A percentile compares a stretch with the other conserved stretches of the same genome.
Conservation (phyloP, 225 moss, liverwort and hornwort species). For the Polytrichum formosum region DNA sequence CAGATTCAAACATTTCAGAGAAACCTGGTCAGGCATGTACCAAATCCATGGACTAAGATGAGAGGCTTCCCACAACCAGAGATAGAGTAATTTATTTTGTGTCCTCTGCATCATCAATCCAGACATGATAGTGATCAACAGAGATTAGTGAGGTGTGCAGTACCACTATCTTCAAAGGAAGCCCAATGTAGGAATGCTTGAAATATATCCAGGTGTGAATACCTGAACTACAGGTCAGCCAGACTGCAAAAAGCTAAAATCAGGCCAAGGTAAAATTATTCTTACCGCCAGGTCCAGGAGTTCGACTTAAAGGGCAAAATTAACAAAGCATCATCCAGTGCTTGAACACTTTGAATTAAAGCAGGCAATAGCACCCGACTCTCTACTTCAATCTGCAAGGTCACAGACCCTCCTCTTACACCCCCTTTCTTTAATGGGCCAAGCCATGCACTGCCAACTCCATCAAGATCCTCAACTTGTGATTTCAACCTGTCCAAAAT, state of each 20-base stretch:
- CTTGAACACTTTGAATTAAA: conserved; percentile 70
- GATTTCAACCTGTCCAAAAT: conserved; percentile 49
- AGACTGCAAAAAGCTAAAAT: background rate
- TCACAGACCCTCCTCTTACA: conserved; percentile 79
- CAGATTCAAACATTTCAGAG: background rate
- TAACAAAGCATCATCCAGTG: conserved; percentile 63
- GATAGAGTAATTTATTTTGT: conserved; percentile 83
- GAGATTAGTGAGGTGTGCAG: no score
- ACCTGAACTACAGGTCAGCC: no score
- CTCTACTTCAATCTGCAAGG: conserved; percentile 80
- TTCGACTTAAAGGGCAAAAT: conserved; percentile 77
- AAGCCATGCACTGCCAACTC: conserved; percentile 73
- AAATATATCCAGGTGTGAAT: background rate
- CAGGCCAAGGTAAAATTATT: background rate
- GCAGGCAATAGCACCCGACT: conserved; percentile 64
- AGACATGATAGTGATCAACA: background rate
- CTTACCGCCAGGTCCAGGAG: conserved; percentile 83
- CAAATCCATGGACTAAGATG: conserved; percentile 94
- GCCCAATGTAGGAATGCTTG: background rate
- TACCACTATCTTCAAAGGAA: no score
- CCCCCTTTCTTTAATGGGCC: conserved; percentile 77
- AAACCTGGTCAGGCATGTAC: conserved; percentile 33
- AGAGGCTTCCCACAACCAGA: conserved; percentile 93
- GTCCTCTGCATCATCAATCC: conserved; percentile 50
- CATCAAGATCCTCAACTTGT: conserved; percentile 68